Evolutionary conservation across 352 stramenopile genomes (phyloP).

Genomic region (Globisporangium camurandrum): DNA sequence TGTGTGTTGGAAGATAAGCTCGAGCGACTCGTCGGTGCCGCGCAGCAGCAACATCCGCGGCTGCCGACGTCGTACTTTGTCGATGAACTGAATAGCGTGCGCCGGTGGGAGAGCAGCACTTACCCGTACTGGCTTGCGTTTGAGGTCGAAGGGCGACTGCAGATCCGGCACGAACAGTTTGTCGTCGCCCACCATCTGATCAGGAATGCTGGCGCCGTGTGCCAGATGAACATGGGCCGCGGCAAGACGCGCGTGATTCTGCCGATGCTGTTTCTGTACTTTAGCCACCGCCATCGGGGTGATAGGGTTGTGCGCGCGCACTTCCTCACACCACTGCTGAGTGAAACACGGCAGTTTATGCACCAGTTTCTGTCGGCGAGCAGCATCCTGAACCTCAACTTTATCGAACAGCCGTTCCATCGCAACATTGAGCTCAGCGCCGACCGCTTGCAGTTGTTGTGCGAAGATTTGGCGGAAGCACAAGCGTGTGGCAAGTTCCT

Average conservation of each 20-base stretch:
- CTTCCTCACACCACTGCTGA: conserved; percentile 55
- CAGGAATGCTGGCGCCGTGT: conserved; percentile 47
- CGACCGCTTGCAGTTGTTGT: conserved; percentile 21
- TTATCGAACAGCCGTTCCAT: conserved; percentile 71
- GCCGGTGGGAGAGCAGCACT: conserved; percentile 36
- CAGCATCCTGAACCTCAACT: conserved; percentile 20
- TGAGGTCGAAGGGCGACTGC: conserved; percentile 71
- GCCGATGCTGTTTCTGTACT: conserved; percentile 84
- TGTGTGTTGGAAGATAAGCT: conserved; percentile 78
- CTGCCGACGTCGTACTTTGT: conserved; percentile 26
- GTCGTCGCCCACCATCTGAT: conserved; percentile 68
- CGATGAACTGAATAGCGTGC: conserved; percentile 41
- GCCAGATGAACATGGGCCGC: conserved; percentile 84
- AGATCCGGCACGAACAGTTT: conserved; percentile 81
- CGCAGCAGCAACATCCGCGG: background rate
- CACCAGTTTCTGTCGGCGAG: conserved; percentile 43
- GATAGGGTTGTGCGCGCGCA: conserved; percentile 38
- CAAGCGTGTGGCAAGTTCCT: conserved; percentile 39
- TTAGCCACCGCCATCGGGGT: conserved; percentile 12
- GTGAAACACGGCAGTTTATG: conserved; percentile 60
- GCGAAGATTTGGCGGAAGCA: conserved; percentile 26
- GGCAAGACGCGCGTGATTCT: conserved; percentile 88
- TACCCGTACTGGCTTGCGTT: conserved; percentile 84
- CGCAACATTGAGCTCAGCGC: conserved; percentile 35
- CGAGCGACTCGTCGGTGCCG: conserved; percentile 21